phyloP scores from a whole-genome alignment of 2,329 filamentous ascomycete genomes.

The Colletotrichum chlorophyti region DNA sequence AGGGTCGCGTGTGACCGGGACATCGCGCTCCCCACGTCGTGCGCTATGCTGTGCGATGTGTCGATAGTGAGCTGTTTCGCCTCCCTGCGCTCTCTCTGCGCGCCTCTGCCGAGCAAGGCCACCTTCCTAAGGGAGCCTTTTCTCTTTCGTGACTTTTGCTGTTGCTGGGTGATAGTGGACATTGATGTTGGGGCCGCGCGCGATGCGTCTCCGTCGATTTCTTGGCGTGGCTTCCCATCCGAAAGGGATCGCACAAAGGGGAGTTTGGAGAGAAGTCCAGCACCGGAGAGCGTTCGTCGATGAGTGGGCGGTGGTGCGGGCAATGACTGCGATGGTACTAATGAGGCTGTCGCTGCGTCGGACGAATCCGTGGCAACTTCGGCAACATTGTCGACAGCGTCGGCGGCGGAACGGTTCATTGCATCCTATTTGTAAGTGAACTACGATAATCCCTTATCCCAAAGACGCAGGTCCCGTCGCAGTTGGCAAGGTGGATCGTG shows the following conservation, averaged over 20 bases:
- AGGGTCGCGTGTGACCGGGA: neutral
- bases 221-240: constrained; percentile 36
- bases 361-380: neutral
- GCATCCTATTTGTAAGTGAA: neutral
- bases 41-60: constrained; percentile 39
- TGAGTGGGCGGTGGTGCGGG: constrained; percentile 20
- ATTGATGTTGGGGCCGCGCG: constrained; percentile 34
- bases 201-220: constrained; percentile 41
- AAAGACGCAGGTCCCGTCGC: neutral
- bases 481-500: constrained; percentile 10
- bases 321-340: neutral
- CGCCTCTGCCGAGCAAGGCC: constrained; percentile 79
- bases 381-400: neutral
- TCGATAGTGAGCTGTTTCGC: constrained; percentile 53
- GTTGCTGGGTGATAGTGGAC: constrained; percentile 45
- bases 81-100: constrained; percentile 65
- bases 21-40: constrained; percentile 20
- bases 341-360: neutral
- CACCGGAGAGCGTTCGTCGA: constrained; percentile 61
- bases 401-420: constrained; percentile 8
- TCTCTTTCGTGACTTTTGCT: constrained; percentile 67
- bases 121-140: constrained; percentile 89
- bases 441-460: constrained; percentile 21
- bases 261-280: constrained; percentile 71
- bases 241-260: constrained; percentile 66